Conservation (phyloP, 1,139 yeast species). For the Pichia sp. region DNA sequence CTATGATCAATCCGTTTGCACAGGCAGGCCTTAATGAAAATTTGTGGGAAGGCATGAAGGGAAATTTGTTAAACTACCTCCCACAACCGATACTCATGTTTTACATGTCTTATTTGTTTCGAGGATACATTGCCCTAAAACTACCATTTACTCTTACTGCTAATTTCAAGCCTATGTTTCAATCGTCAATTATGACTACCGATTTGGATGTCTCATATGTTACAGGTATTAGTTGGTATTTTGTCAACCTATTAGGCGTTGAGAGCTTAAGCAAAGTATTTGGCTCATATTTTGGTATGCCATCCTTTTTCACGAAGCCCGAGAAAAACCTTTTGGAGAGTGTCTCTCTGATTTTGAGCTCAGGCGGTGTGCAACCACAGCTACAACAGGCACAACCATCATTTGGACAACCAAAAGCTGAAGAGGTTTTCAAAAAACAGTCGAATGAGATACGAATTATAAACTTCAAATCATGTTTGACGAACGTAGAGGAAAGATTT, state of each 20-base stretch:
- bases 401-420: slow-evolving; percentile 35
- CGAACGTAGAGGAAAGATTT: slow-evolving; percentile 58
- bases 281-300: slow-evolving; percentile 3
- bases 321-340: slow-evolving; percentile 10
- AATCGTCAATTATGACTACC: slow-evolving; percentile 77
- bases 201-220: slow-evolving; percentile 91
- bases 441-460: slow-evolving; percentile 50
- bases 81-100: slow-evolving; percentile 95
- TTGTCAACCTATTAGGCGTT: slow-evolving; percentile 81
- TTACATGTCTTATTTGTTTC: slow-evolving; percentile 92
- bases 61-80: slow-evolving; percentile 74
- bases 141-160: slow-evolving; percentile 81
- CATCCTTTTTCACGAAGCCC: slow-evolving; percentile 3
- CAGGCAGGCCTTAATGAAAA: slow-evolving; percentile 73
- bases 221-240: slow-evolving; percentile 97
- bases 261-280: slow-evolving; percentile 47
- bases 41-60: slow-evolving; percentile 75
- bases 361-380: slow-evolving; percentile 34
- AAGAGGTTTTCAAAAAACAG: slow-evolving; percentile 59
- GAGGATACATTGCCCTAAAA: slow-evolving; percentile 83
- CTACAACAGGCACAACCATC: slow-evolving; percentile 25
- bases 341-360: slow-evolving; percentile 6
- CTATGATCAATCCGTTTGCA: slow-evolving; percentile 49
- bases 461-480: slow-evolving; percentile 37
- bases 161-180: slow-evolving; percentile 88